Percentiles rank a stretch among this genome's conserved stretches.
phyloP scores from a whole-genome alignment of 306 rosid species.

The Rosa persica region DNA sequence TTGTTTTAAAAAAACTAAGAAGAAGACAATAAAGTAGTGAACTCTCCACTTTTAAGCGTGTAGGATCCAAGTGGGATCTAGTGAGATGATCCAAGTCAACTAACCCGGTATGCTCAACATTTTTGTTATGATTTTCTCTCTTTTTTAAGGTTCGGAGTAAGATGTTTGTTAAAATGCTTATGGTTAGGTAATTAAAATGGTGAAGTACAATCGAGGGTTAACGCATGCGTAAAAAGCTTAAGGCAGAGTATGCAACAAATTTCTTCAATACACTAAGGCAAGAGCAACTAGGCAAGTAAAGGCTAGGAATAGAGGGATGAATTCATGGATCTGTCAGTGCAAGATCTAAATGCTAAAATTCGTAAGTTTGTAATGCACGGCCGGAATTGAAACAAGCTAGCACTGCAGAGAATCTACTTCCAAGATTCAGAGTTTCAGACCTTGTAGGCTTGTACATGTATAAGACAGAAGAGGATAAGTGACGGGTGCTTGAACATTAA shows the following conservation, averaged over 20 bases:
- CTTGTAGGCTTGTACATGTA: background rate
- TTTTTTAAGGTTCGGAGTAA: background rate
- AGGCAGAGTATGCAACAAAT: background rate
- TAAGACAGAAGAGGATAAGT: background rate
- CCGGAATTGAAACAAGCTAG: background rate
- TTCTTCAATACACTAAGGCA: background rate
- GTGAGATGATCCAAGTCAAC: background rate
- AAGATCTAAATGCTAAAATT: background rate
- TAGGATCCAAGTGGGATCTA: background rate
- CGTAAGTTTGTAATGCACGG: background rate
- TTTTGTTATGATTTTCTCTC: background rate
- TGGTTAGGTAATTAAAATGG: background rate
- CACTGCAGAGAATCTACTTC: background rate
- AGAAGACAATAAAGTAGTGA: background rate
- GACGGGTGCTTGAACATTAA: background rate
- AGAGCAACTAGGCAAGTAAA: background rate
- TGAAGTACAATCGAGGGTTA: background rate
- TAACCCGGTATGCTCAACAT: background rate
- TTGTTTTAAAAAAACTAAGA: background rate
- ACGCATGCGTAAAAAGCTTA: background rate
- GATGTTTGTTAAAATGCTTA: background rate
- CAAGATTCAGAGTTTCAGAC: background rate
- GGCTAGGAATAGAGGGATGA: background rate
- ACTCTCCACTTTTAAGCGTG: background rate
- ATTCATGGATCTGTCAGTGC: background rate